Evolutionary conservation across 2,329 filamentous ascomycete species (phyloP).

Genomic region (Aspergillus japonicus): DNA sequence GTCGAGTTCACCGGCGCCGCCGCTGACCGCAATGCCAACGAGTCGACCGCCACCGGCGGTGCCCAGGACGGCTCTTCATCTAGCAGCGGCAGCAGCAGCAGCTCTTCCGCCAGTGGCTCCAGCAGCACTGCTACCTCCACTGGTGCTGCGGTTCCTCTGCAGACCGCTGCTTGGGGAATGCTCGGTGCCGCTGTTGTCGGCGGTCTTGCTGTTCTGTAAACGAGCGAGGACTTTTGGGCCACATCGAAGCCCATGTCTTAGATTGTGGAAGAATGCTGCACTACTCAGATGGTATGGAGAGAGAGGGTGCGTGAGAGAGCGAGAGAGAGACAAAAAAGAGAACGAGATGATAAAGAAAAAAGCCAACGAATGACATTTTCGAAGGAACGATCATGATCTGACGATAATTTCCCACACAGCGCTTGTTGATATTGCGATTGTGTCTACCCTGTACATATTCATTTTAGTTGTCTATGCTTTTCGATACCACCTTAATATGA

Average conservation of each 20-base stretch:
- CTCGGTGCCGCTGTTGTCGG: slow-evolving; percentile 36
- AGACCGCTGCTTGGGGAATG: slow-evolving; percentile 40
- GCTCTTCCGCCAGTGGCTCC: slow-evolving; percentile 8
- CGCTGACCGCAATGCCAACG: slow-evolving; percentile 46
- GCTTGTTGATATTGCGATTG: background rate
- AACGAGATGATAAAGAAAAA: background rate
- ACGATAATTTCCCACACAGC: background rate
- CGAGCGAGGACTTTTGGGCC: too few species aligned
- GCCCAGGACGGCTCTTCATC: slow-evolving; percentile 29
- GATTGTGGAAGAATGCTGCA: background rate
- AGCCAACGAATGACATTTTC: background rate
- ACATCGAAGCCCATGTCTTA: background rate
- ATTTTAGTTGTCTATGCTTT: background rate
- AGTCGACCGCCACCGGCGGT: slow-evolving; percentile 36
- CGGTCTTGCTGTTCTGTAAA: slow-evolving; percentile 33
- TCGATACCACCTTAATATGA: background rate
- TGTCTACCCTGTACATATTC: background rate
- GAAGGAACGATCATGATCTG: background rate
- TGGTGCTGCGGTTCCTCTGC: slow-evolving; percentile 29
- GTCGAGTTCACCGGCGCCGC: slow-evolving; percentile 40
- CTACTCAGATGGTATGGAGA: background rate
- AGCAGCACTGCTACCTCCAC: slow-evolving; percentile 24
- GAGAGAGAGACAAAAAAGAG: background rate
- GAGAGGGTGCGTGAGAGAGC: too few species aligned
- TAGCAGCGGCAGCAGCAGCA: slow-evolving; percentile 11